phyloP scores from a whole-genome alignment of 148 eudicot genomes.

The Gaultheria prostrata region DNA sequence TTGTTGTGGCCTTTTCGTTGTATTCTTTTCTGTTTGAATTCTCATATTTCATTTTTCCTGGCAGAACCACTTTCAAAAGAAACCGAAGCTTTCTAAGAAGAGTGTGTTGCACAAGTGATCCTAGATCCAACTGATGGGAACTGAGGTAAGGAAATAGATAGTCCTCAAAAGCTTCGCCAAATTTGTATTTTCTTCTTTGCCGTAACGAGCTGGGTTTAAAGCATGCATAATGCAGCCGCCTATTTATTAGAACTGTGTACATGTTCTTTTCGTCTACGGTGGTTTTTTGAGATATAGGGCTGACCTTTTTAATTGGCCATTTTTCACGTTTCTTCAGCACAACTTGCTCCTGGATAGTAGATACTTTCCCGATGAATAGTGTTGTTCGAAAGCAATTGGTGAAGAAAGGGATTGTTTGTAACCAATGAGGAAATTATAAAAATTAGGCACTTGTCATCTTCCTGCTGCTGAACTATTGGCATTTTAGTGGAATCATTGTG shows the following conservation, averaged over 20 bases:
- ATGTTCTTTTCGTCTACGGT: neutral
- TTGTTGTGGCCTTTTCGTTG: neutral
- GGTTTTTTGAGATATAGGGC: neutral
- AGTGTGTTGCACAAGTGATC: conserved; percentile 75
- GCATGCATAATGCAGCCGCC: neutral
- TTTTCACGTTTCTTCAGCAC: neutral
- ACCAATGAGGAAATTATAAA: neutral
- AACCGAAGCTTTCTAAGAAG: conserved; percentile 57
- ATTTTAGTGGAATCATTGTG: neutral
- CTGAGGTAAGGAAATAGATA: neutral
- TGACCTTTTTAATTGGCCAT: neutral
- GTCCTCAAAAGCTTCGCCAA: neutral
- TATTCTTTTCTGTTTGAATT: neutral
- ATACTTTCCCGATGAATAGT: neutral
- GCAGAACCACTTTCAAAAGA: conserved; percentile 64
- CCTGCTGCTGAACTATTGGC: neutral
- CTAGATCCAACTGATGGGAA: neutral
- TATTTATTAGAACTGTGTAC: neutral
- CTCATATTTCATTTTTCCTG: conserved; percentile 3
- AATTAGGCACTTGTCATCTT: neutral
- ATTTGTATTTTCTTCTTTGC: neutral
- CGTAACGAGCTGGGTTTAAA: neutral
- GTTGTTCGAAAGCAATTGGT: neutral
- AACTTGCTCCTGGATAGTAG: neutral
- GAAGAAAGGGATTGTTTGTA: neutral